Evolutionary conservation across 176 grass and related monocot species (phyloP), one percentile per base, ranked within the genome.

Genomic region (Avena eriantha): DNA sequence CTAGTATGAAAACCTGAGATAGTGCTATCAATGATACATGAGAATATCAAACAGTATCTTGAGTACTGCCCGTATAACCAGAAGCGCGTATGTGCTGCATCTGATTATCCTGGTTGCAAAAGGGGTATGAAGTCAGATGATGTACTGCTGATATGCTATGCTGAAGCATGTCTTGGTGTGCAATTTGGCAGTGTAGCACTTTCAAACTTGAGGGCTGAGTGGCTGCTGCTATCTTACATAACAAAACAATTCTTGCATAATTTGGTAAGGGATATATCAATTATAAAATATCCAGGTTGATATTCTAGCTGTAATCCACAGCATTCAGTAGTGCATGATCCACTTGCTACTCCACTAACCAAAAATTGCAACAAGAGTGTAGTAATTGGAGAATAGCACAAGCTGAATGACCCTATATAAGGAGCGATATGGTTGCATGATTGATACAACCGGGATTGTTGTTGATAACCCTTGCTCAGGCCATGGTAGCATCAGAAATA

Each of bases 281-380:
- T 16, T 41, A 66, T 65, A 75, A 75, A 80, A 81, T 80, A 63
- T 86, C 72, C 72, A 90, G 53, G 72, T 78, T 70, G 68, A 34
- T 64, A 53, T 63, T 41, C 72, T 87, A 90, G 74, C 84, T 90
- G 84, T 86, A 87, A 84, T 49, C 80, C 89, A 87, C 80, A 84
- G 64, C 46, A 74, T 58, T 39, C 75, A 83, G 34, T 87, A 90
- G 80, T 90, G 89, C 89, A 87, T 31, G 67, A 80, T 84, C 85
- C 89, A 90, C 75, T 83, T 80, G 67, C 67, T 41, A 50, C 67
- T 58, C 89, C 85, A 90, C 89, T 87, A 79, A 84, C 84, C 46
- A 79, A 71, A 65, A 48, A 73, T 24, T 19, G 26, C 48, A 7
- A 72, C 82, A 79, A 2, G 55, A n/a, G 1, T 73, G 22, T 57